These are phyloP conservation scores for Kockovaella imperatae DNA, from an alignment of 768 basidiomycete genomes.

Conservation along the genomic window DNA sequence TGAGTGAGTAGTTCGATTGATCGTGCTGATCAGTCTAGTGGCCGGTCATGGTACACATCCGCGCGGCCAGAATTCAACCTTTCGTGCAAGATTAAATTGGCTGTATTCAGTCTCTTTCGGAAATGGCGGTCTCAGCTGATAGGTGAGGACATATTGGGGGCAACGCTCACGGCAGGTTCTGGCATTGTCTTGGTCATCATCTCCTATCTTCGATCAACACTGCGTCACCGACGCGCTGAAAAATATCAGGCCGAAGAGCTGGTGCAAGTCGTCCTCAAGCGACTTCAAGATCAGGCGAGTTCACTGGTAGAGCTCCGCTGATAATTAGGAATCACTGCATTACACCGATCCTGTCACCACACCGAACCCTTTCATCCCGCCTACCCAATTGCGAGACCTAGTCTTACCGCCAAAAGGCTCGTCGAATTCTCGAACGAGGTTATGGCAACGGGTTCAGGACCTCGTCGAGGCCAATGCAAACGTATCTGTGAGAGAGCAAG, in stretches of 20 bases:
- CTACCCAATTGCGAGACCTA: constrained; percentile 42
- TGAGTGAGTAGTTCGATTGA: constrained; percentile 29
- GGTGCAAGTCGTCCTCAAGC: constrained; percentile 35
- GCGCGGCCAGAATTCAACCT: constrained; percentile 43
- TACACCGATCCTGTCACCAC: constrained; percentile 40
- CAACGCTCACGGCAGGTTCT: constrained; percentile 2
- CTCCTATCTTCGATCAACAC: constrained; percentile 18
- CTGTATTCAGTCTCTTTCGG: constrained; percentile 25
- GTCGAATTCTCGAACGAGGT: constrained; percentile 17
- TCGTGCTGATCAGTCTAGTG: constrained; percentile 19
- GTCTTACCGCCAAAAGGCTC: constrained; percentile 35
- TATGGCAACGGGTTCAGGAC: constrained; percentile 34
- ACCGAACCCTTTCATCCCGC: constrained; percentile 38
- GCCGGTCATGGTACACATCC: constrained; percentile 43
- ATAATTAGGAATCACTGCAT: constrained; percentile 34
- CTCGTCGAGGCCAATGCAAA: constrained; percentile 41
- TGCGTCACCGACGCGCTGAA: constrained; percentile 27
- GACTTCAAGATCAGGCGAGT: constrained; percentile 41
- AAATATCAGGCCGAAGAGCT: constrained; percentile 41
- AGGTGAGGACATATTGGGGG: constrained; percentile 20
- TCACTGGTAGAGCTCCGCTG: not conserved
- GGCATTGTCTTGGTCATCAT: constrained; percentile 18
- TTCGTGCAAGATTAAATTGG: constrained; percentile 42
- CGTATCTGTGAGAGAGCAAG: constrained; percentile 35
- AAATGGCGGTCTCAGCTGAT: constrained; percentile 41